These are phyloP conservation scores for Arthrobotrys entomopaga DNA, from an alignment of 2,329 filamentous ascomycete species.

Conservation along the genomic window DNA sequence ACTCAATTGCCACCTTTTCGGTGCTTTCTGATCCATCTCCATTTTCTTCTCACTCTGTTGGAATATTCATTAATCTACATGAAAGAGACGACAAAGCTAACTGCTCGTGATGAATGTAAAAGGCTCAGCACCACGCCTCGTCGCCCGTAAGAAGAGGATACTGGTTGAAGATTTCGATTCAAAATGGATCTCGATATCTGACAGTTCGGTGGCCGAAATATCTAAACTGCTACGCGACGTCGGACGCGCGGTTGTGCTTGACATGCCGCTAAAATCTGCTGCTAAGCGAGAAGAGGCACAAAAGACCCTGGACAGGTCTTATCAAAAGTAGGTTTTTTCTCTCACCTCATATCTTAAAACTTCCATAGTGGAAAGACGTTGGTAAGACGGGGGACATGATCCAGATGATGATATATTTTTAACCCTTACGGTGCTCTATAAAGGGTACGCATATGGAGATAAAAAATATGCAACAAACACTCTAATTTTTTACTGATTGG, in stretches of 20 bases:
- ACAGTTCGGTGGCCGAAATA: constrained; percentile 44
- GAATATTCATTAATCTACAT: neutral
- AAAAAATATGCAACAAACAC: constrained; percentile 55
- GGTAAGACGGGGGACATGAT: neutral
- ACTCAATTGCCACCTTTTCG: constrained; percentile 52
- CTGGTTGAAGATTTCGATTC: constrained; percentile 47
- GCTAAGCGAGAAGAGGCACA: constrained; percentile 56
- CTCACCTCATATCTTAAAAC: neutral
- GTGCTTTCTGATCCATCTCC: constrained; percentile 50
- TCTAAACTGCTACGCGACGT: constrained; percentile 47
- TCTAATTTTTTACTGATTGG: constrained; percentile 56
- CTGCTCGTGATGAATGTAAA: constrained; percentile 1
- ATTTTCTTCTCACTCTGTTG: neutral
- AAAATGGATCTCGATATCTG: constrained; percentile 55
- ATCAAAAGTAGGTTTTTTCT: constrained; percentile 48
- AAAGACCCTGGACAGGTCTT: constrained; percentile 52
- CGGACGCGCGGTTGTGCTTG: constrained; percentile 35
- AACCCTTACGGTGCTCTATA: constrained; percentile 51
- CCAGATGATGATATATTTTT: constrained; percentile 55
- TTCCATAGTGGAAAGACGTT: neutral
- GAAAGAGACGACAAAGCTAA: constrained; percentile 15
- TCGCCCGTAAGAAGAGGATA: constrained; percentile 49
- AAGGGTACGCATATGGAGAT: constrained; percentile 45
- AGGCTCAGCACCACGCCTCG: constrained; percentile 38
- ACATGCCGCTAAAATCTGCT: constrained; percentile 48